Base-by-base conservation (phyloP, 1,139 yeast genomes). In the Nematodospora anomalae region DNA sequence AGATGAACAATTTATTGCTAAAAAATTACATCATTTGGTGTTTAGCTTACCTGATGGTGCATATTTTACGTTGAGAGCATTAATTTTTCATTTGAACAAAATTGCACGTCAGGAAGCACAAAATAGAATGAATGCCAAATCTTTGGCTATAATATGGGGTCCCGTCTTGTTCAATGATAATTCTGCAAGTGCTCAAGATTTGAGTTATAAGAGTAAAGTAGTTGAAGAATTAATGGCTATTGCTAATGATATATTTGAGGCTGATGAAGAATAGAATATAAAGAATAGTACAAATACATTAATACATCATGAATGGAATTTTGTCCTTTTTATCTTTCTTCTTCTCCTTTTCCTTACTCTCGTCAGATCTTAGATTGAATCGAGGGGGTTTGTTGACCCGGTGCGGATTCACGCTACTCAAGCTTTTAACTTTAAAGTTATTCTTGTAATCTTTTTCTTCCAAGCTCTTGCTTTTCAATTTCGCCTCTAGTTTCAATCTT, bases 11-110 rank as follows among this genome's bases (percentile, higher is more conserved):
- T 67, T 55, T 37, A 79, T 88, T 33, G 75, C 75, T 37, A 89
- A 88, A 50, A 84, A 83, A 44, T 71, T 92, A 50, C 98, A 92
- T 59, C 88, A 88, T 35, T 75, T 87, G 41, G 87, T 92, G 31
- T 92, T 83, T 62, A 85, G 85, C 49, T 72, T 92, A 38, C 97
- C 97, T 0, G 98, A 92, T 60, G 94, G 96, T 1, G 89, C 94
- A 40, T 92, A 92, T 59, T 89, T 95, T 67, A 90, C 97, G 0
- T 71, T 92, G 49, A 70, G 97, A 50, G 79, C 88, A 26, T 67
- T 92, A 45, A 69, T 89, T 3, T 87, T 90, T 70, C 98, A 92
- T 58, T 74, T 92, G 47, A 81, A 84, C 49, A 76, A 83, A 37
- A 83, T 92, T 6, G 80, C 84, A 22, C 74, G 76, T 16, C 73